Percentiles rank a stretch among this genome's conserved stretches.
phyloP scores from a whole-genome alignment of 192 early-diverging fungal species.

The Thamnidium elegans region DNA sequence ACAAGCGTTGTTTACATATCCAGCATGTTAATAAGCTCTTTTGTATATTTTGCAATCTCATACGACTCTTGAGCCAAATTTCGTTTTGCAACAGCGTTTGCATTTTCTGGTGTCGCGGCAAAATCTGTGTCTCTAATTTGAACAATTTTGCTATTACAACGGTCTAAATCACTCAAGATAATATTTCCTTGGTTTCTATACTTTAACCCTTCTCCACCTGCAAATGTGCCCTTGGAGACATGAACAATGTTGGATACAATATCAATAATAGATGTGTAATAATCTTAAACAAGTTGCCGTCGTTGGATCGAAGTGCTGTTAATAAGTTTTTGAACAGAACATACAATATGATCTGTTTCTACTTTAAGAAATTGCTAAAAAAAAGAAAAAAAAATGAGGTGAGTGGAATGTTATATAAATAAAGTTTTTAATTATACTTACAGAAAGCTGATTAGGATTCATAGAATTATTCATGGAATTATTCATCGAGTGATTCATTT shows the following conservation, averaged over 20 bases:
- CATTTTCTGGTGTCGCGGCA: constrained; percentile 41
- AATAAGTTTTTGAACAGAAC: constrained; percentile 71
- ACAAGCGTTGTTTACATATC: constrained; percentile 30
- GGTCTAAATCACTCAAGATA: constrained; percentile 55
- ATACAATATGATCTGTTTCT: constrained; percentile 73
- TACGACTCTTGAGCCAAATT: constrained; percentile 78
- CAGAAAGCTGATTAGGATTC: constrained; percentile 3
- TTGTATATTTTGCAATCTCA: constrained; percentile 89
- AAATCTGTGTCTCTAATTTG: constrained; percentile 54
- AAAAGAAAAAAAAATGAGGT: constrained; percentile 6
- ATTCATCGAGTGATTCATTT: constrained; percentile 9
- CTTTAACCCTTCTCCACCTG: constrained; percentile 25
- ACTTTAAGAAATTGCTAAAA: constrained; percentile 60
- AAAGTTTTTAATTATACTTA: background rate
- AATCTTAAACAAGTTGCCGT: constrained; percentile 40
- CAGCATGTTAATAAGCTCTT: constrained; percentile 76
- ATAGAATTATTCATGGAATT: background rate
- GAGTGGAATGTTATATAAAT: constrained; percentile 40
- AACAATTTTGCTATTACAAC: constrained; percentile 50
- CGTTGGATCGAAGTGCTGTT: constrained; percentile 49
- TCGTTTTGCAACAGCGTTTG: constrained; percentile 73
- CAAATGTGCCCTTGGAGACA: constrained; percentile 47
- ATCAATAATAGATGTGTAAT: constrained; percentile 14
- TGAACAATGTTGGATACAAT: constrained; percentile 52
- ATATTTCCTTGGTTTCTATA: constrained; percentile 42